Conservation (phyloP, 352 stramenopile species). For the Globisporangium lucens region DNA sequence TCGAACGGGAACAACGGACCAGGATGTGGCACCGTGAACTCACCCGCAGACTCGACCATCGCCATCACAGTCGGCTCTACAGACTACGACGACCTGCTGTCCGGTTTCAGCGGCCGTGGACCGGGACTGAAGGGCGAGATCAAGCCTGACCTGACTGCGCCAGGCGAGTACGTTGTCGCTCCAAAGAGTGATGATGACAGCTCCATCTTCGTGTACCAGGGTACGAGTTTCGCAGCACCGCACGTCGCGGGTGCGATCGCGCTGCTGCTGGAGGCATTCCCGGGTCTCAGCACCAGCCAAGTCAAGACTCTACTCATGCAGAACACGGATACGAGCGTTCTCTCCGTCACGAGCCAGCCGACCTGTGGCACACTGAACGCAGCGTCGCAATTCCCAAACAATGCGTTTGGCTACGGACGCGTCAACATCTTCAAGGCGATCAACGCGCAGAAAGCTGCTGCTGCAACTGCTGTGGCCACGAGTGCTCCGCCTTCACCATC, state of each 20-base stretch:
- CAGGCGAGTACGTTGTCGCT: constrained; percentile 30
- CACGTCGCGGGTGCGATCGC: constrained; percentile 38
- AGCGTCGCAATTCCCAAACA: constrained; percentile 42
- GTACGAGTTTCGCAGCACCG: constrained; percentile 39
- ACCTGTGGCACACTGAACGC: constrained; percentile 8
- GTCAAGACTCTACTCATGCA: constrained; percentile 29
- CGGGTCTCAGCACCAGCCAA: constrained; percentile 18
- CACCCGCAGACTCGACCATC: constrained; percentile 29
- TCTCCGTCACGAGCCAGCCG: constrained; percentile 11
- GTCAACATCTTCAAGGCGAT: constrained; percentile 39
- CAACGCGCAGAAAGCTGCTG: constrained; percentile 15
- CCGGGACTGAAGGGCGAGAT: constrained; percentile 36
- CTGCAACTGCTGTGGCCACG: constrained; percentile 2
- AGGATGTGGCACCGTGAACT: constrained; percentile 34
- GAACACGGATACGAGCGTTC: constrained; percentile 12
- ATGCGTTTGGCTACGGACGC: constrained; percentile 49
- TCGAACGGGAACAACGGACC: constrained; percentile 46
- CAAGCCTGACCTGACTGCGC: constrained; percentile 39
- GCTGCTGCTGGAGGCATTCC: constrained; percentile 34
- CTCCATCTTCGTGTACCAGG: constrained; percentile 19
- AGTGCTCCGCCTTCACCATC: background rate
- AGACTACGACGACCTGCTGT: constrained; percentile 30
- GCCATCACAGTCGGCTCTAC: constrained; percentile 52
- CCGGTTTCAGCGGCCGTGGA: constrained; percentile 30
- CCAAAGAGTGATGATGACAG: constrained; percentile 11